A percentile compares a stretch with the other conserved stretches of the same genome.
These are phyloP conservation scores for Coemansia sp. DNA, from an alignment of 192 early-diverging fungal species.

Conservation along the genomic window DNA sequence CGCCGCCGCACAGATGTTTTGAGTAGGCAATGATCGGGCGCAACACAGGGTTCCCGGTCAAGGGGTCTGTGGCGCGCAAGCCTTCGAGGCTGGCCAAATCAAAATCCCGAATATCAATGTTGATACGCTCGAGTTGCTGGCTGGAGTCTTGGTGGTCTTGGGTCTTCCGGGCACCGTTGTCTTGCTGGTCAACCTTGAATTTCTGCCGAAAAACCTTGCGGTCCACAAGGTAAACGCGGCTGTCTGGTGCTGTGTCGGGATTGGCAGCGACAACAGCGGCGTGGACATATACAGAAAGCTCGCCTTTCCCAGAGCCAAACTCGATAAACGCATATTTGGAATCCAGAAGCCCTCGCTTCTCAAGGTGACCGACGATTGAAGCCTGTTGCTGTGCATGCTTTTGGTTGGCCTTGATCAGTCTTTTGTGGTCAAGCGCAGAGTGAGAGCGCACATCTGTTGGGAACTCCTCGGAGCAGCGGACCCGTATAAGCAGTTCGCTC, in stretches of 20 bases:
- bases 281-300: constrained; percentile 55
- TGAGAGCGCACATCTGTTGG: constrained; percentile 12
- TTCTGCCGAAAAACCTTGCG: constrained; percentile 78
- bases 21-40: constrained; percentile 71
- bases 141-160: not conserved
- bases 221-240: constrained; percentile 71
- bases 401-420: constrained; percentile 11
- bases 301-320: constrained; percentile 78
- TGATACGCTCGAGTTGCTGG: constrained; percentile 58
- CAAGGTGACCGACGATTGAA: constrained; percentile 83
- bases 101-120: constrained; percentile 87
- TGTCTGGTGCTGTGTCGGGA: not conserved
- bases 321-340: constrained; percentile 68
- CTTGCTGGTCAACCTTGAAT: constrained; percentile 33
- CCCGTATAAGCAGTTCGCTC: constrained; percentile 18
- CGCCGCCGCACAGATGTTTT: constrained; percentile 90
- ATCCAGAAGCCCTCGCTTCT: constrained; percentile 60
- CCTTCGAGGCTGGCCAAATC: constrained; percentile 60
- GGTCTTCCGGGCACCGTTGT: not conserved
- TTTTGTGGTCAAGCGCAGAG: constrained; percentile 5
- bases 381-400: constrained; percentile 69
- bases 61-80: constrained; percentile 16
- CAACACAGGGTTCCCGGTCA: constrained; percentile 5
- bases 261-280: constrained; percentile 22
- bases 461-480: constrained; percentile 21